Evolutionary conservation across 2,329 filamentous ascomycete genomes (phyloP).

Genomic region (Alternaria incomplexa): DNA sequence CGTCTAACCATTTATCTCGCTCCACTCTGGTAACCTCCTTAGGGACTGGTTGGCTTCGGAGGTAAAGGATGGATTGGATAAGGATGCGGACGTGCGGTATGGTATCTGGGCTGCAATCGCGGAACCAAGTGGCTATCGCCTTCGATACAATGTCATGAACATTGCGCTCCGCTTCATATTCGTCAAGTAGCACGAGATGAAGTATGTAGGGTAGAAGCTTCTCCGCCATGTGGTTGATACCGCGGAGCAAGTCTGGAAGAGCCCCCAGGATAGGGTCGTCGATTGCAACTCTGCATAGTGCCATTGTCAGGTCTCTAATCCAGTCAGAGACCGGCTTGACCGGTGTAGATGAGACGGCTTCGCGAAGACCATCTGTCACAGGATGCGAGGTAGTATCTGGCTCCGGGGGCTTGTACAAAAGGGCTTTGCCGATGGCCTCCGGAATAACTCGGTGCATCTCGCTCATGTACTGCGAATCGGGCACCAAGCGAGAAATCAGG

Average conservation of each 20-base stretch:
- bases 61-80: conserved; percentile 81
- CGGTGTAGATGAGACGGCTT: conserved; percentile 21
- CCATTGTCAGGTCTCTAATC: conserved; percentile 66
- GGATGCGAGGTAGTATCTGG: neutral
- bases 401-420: conserved; percentile 30
- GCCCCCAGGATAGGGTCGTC: conserved; percentile 73
- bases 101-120: conserved; percentile 52
- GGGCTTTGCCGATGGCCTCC: conserved; percentile 35
- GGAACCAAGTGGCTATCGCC: conserved; percentile 69
- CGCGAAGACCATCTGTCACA: conserved; percentile 19
- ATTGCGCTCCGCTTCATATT: conserved; percentile 66
- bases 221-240: conserved; percentile 72
- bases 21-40: conserved; percentile 80
- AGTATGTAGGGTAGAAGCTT: conserved; percentile 82
- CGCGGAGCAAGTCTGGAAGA: conserved; percentile 69
- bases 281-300: conserved; percentile 58
- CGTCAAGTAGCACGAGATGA: conserved; percentile 77
- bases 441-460: conserved; percentile 43
- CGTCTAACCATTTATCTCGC: conserved; percentile 81
- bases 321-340: conserved; percentile 53
- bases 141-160: conserved; percentile 67
- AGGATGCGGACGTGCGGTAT: conserved; percentile 73
- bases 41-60: conserved; percentile 79
- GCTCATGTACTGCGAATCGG: conserved; percentile 28
- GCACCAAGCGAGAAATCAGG: conserved; percentile 35